Evolutionary conservation across 1,284 basidiomycete genomes (phyloP).

Genomic region (Ustilago crameri): DNA sequence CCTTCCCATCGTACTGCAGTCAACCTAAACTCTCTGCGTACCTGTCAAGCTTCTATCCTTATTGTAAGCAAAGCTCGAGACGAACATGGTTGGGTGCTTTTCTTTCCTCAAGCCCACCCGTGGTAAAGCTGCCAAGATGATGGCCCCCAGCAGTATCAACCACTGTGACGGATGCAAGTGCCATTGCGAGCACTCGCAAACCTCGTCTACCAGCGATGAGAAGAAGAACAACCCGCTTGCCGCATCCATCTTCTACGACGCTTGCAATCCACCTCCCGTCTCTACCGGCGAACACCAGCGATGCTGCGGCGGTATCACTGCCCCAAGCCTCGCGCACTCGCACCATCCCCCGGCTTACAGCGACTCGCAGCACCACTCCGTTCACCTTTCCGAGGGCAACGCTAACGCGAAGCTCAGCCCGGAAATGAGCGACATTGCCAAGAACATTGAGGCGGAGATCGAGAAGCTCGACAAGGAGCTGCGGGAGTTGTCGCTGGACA

Average conservation of each 20-base stretch:
- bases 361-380: slow-evolving; percentile 27
- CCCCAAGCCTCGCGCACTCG: slow-evolving; percentile 12
- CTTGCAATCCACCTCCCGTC: slow-evolving; percentile 44
- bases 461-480: slow-evolving; percentile 55
- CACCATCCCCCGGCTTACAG: slow-evolving; percentile 34
- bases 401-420: slow-evolving; percentile 22
- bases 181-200: slow-evolving; percentile 11
- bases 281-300: slow-evolving; percentile 10
- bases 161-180: slow-evolving; percentile 10
- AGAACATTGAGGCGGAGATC: slow-evolving; percentile 54
- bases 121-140: slow-evolving; percentile 13
- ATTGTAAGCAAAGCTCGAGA: not conserved
- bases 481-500: slow-evolving; percentile 65
- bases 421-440: slow-evolving; percentile 26
- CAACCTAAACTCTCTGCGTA: too few species aligned
- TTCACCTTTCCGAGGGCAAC: slow-evolving; percentile 6
- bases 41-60: slow-evolving; percentile 2
- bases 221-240: slow-evolving; percentile 35
- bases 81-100: slow-evolving; percentile 36
- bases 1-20: too few species aligned
- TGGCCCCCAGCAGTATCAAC: slow-evolving; percentile 1
- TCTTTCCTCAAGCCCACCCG: slow-evolving; percentile 36
- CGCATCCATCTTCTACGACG: slow-evolving; percentile 43
- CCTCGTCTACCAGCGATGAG: not conserved
- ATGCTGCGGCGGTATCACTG: slow-evolving; percentile 34